Percentiles rank a stretch among this genome's conserved stretches.
Conservation (phyloP, 1,284 basidiomycete genomes). For the Rhodotorula sp. region DNA sequence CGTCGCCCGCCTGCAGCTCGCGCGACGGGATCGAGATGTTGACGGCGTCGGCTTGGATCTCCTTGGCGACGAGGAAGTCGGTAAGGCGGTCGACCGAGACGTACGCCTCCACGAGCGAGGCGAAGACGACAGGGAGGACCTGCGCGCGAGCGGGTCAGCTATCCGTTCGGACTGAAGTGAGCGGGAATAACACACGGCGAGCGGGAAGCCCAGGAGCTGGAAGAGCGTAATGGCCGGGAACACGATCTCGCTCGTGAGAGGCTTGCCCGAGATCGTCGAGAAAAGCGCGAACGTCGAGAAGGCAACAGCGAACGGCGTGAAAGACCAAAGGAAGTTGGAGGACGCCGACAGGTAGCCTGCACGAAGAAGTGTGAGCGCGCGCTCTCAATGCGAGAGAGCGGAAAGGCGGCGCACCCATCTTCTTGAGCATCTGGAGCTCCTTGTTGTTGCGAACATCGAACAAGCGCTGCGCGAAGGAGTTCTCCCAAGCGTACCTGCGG, state of each 20-base stretch:
- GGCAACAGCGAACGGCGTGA: slow-evolving; percentile 66
- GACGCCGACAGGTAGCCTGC: slow-evolving; percentile 41
- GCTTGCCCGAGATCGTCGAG: slow-evolving; percentile 65
- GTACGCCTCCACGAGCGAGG: slow-evolving; percentile 77
- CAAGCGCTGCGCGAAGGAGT: slow-evolving; percentile 75
- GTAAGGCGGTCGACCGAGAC: slow-evolving; percentile 82
- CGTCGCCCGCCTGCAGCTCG: slow-evolving; percentile 60
- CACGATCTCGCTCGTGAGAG: slow-evolving; percentile 85
- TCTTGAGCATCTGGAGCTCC: slow-evolving; percentile 77
- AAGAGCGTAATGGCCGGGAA: slow-evolving; percentile 94
- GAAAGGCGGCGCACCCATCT: slow-evolving; percentile 59
- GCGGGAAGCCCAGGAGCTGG: slow-evolving; percentile 83
- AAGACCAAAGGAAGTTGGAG: slow-evolving; percentile 46
- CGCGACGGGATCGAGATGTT: slow-evolving; percentile 54
- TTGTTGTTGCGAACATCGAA: slow-evolving; percentile 77
- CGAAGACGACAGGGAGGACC: slow-evolving; percentile 54
- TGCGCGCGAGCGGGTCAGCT: neutral
- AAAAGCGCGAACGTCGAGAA: slow-evolving; percentile 86
- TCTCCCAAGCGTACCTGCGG: slow-evolving; percentile 64
- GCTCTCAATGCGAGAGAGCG: slow-evolving; percentile 50
- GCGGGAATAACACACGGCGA: slow-evolving; percentile 60
- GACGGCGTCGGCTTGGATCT: slow-evolving; percentile 76
- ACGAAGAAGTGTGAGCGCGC: slow-evolving; percentile 50
- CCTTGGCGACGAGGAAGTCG: slow-evolving; percentile 73
- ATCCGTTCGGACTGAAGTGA: neutral